Evolutionary conservation across 768 basidiomycete species (phyloP), one percentile per base, ranked within the genome.

Genomic region (Calocybe cyanea): DNA sequence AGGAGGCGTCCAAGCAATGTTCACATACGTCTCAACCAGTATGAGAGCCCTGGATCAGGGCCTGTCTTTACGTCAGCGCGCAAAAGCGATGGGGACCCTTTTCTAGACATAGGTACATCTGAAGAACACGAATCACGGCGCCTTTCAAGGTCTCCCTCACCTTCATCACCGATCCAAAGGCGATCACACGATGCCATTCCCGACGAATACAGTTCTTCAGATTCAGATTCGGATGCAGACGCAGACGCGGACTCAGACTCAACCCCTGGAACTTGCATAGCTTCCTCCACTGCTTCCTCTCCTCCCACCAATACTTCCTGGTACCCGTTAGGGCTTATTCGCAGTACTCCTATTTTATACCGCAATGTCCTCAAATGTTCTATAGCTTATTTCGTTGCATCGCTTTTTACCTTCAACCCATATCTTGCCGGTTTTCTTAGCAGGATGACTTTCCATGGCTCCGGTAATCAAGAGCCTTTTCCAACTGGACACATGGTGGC

Each of bases 401-500:
- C 89, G 0, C 71, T 97, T 9, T 99, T 98, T 75, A 99, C 96
- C 1, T 98, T 92, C 59, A 81, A 82, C 3, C 83, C 88, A 0
- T 68, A 71, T 19, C 72, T 99, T 10, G 83, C 92, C 8, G 71
- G 72, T 7, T 64, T 88, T 38, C 75, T 94, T 49, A 75, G 82
- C 3, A 78, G 83, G 58, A 53, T 84, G 50, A 68, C 78, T 6
- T 69, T 77, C 3, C 70, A 75, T 55, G 71, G 75, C 34, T 67
- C 78, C 49, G 68, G 72, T 7, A 70, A 71, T 13, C 63, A 64
- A 14, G 62, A 64, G n/a, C 87, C 88, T 2, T 81, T 84, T 11
- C 82, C 85, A 8, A 85, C 85, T 49, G 91, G 84, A 1, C 93
- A 96, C 66, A 83, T 95, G 84, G 85, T 95, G 7, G 91, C 93